A percentile compares a stretch with the other conserved stretches of the same genome.
Evolutionary conservation across 176 grass and related monocot genomes (phyloP).

Genomic region (Lolium multiflorum): DNA sequence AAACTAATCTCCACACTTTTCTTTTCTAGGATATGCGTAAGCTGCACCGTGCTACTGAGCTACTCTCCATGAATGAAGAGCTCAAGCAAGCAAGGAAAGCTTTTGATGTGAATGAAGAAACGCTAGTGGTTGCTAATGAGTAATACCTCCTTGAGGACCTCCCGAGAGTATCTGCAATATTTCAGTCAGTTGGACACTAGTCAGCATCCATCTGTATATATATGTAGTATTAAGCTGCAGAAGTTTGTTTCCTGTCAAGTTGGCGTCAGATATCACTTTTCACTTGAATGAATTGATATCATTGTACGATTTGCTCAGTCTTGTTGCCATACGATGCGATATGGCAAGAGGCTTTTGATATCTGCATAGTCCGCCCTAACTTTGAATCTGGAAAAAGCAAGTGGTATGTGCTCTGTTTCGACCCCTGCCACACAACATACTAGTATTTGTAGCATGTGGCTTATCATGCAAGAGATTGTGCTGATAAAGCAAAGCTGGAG

Average conservation of each 20-base stretch:
- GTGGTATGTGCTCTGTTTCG: background rate
- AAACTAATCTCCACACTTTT: background rate
- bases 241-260: conserved; percentile 21
- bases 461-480: background rate
- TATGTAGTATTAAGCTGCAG: background rate
- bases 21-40: conserved; percentile 71
- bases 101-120: conserved; percentile 95
- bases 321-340: background rate
- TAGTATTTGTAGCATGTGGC: background rate
- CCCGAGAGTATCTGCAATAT: conserved; percentile 12
- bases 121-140: conserved; percentile 56
- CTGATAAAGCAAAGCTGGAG: background rate
- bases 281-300: conserved; percentile 18
- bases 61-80: conserved; percentile 98
- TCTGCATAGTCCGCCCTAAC: background rate
- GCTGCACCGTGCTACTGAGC: conserved; percentile 76
- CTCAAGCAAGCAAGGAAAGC: conserved; percentile 97
- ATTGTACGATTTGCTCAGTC: background rate
- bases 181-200: background rate
- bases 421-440: background rate
- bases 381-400: background rate
- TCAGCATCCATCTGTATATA: conserved; percentile 24
- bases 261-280: background rate
- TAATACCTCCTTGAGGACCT: conserved; percentile 22
- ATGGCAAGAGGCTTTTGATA: too few species aligned